A percentile compares a stretch with the other conserved stretches of the same genome.
These are phyloP conservation scores for Metschnikowia orientalis DNA, from an alignment of 805 yeast species.

Conservation along the genomic window DNA sequence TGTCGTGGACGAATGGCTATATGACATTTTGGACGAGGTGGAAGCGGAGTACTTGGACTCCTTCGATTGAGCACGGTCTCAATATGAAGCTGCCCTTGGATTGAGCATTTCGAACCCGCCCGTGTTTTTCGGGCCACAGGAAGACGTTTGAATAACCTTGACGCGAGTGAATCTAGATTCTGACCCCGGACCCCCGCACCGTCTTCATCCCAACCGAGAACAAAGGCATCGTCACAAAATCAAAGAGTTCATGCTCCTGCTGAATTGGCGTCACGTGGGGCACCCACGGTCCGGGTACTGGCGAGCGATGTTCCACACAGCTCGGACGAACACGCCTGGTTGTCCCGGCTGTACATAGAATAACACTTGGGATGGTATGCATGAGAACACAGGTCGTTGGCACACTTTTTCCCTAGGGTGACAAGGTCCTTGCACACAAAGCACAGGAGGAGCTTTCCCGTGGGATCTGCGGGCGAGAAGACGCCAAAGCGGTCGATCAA, in stretches of 20 bases:
- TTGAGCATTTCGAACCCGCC: too few species aligned
- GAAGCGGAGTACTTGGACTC: conserved; percentile 56
- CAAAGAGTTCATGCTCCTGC: too few species aligned
- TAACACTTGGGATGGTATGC: conserved; percentile 50
- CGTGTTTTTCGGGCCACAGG: too few species aligned
- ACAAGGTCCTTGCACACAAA: conserved; percentile 49
- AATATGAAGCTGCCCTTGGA: too few species aligned
- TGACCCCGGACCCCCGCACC: too few species aligned
- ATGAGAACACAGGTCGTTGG: conserved; percentile 24
- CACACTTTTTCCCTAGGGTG: conserved; percentile 43
- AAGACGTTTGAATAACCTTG: too few species aligned
- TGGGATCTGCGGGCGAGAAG: conserved; percentile 11
- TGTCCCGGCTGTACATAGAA: conserved; percentile 33
- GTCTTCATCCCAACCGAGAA: too few species aligned
- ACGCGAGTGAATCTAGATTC: too few species aligned
- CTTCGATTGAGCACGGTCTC: conserved; percentile 26
- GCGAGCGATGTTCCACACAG: conserved; percentile 7
- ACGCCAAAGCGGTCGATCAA: conserved; percentile 42
- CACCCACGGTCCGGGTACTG: conserved; percentile 5
- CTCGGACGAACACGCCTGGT: conserved; percentile 15
- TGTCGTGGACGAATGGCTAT: conserved; percentile 74
- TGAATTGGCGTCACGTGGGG: not conserved
- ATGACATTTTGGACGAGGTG: conserved; percentile 83
- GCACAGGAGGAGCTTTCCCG: conserved; percentile 44
- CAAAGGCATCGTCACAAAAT: not conserved